These are phyloP conservation scores for Aquilaria yunnanensis DNA, from an alignment of 345 rosid species.

Conservation along the genomic window DNA sequence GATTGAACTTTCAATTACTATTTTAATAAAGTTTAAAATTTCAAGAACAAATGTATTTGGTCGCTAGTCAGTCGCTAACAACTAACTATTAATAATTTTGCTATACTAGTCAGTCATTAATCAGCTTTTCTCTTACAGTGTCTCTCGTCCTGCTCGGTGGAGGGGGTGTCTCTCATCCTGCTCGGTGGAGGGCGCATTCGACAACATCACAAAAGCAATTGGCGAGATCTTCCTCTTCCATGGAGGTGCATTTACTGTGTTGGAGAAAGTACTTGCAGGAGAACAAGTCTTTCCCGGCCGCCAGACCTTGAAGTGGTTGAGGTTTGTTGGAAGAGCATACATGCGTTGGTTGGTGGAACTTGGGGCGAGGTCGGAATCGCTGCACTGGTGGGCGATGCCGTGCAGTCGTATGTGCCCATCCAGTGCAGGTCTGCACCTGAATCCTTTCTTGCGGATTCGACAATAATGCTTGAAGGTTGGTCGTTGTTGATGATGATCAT, in stretches of 20 bases:
- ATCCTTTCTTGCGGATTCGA: constrained; percentile 61
- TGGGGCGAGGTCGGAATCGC: constrained; percentile 3
- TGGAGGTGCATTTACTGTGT: constrained; percentile 44
- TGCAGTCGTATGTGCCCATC: constrained; percentile 74
- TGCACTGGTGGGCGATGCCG: constrained; percentile 37
- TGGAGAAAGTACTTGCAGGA: constrained; percentile 55
- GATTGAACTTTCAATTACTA: too few species aligned
- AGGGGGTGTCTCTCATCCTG: too few species aligned
- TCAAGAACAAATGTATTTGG: too few species aligned
- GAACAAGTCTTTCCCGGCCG: constrained; percentile 41
- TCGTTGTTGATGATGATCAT: constrained; percentile 30
- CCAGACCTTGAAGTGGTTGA: constrained; percentile 35
- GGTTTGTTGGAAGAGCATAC: constrained; percentile 48
- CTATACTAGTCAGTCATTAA: too few species aligned
- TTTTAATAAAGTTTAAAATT: too few species aligned
- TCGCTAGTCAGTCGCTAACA: too few species aligned
- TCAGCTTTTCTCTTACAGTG: too few species aligned
- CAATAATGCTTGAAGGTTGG: constrained; percentile 38
- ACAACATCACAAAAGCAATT: constrained; percentile 51
- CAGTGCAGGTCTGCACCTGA: constrained; percentile 46
- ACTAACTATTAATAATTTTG: too few species aligned
- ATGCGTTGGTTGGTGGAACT: constrained; percentile 30
- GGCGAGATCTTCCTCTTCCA: constrained; percentile 54
- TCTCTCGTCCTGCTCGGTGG: constrained; percentile 36
- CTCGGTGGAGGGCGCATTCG: too few species aligned